Percentiles rank a stretch among this genome's conserved stretches.
Evolutionary conservation across 768 basidiomycete species (phyloP).

Genomic region (Lactarius quietus): DNA sequence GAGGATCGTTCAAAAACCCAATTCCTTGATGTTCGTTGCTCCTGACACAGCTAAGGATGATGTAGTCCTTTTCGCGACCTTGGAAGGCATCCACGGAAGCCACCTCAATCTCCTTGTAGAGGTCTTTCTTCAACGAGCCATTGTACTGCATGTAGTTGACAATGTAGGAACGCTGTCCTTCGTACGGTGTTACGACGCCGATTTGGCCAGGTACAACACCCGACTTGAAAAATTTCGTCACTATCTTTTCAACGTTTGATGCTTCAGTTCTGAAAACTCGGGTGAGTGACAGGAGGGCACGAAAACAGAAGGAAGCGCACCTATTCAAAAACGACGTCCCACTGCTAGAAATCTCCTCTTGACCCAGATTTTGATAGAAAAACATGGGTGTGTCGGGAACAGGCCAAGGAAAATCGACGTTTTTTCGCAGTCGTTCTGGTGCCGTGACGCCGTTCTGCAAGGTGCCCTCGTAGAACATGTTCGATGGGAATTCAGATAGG

Average conservation of each 20-base stretch:
- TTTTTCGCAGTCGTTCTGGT: constrained; percentile 93
- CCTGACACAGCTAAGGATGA: constrained; percentile 94
- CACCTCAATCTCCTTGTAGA: constrained; percentile 99
- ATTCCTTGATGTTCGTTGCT: constrained; percentile 99
- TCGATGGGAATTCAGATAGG: constrained; percentile 97
- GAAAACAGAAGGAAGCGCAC: constrained; percentile 36
- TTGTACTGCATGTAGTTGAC: constrained; percentile 99
- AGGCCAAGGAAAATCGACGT: constrained; percentile 99
- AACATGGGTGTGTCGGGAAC: constrained; percentile 98
- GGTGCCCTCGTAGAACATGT: constrained; percentile 99
- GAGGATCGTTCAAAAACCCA: constrained; percentile 97
- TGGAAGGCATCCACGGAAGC: constrained; percentile 99
- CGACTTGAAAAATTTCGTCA: constrained; percentile 99
- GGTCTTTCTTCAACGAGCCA: constrained; percentile 97
- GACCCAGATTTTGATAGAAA: constrained; percentile 98
- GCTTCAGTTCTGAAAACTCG: constrained; percentile 76
- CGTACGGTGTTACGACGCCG: constrained; percentile 98
- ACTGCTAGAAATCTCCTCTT: constrained; percentile 97
- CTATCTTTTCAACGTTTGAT: constrained; percentile 99
- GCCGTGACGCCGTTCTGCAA: constrained; percentile 99
- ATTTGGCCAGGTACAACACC: constrained; percentile 95
- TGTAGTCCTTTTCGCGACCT: constrained; percentile 99
- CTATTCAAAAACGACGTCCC: constrained; percentile 98
- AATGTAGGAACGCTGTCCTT: constrained; percentile 97
- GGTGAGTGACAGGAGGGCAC: constrained; percentile 7